Conservation (phyloP, 192 early-diverging fungal species). For the Allomyces javanicus region DNA sequence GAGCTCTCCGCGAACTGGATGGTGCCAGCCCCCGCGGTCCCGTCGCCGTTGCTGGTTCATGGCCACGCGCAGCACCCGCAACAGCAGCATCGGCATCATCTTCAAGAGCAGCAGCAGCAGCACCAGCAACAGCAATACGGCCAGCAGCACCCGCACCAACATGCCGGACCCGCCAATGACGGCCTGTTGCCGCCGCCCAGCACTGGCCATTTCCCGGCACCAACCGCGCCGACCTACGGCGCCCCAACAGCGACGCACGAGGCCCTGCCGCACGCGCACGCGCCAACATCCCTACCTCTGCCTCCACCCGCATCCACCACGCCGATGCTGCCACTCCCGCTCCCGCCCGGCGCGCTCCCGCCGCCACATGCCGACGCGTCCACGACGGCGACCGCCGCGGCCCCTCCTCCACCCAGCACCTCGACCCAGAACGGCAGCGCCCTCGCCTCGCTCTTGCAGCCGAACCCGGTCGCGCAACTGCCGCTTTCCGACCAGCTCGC, state of each 20-base stretch:
- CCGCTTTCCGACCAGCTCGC: conserved; percentile 12
- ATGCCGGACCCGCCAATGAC: neutral
- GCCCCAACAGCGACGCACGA: no score
- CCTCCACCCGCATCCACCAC: no score
- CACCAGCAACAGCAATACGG: neutral
- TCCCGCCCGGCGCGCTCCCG: neutral
- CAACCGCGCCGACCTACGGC: neutral
- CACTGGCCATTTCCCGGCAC: neutral
- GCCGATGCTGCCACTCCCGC: no score
- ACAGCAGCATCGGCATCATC: neutral
- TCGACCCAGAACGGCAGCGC: neutral
- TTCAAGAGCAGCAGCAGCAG: neutral
- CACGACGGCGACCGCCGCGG: neutral
- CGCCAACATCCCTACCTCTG: no score
- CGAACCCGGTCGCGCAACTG: neutral
- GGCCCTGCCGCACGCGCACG: no score
- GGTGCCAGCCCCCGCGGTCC: no score
- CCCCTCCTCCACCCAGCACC: neutral
- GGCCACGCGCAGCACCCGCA: neutral
- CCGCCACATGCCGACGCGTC: neutral
- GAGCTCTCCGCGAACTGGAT: no score
- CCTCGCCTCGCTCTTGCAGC: neutral
- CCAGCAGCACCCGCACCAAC: neutral
- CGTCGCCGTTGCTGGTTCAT: neutral
- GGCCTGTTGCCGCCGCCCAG: no score